Evolutionary conservation across 2,329 filamentous ascomycete species (phyloP), one percentile per base, ranked within the genome.

Genomic region (Aquanectria penicillioides): DNA sequence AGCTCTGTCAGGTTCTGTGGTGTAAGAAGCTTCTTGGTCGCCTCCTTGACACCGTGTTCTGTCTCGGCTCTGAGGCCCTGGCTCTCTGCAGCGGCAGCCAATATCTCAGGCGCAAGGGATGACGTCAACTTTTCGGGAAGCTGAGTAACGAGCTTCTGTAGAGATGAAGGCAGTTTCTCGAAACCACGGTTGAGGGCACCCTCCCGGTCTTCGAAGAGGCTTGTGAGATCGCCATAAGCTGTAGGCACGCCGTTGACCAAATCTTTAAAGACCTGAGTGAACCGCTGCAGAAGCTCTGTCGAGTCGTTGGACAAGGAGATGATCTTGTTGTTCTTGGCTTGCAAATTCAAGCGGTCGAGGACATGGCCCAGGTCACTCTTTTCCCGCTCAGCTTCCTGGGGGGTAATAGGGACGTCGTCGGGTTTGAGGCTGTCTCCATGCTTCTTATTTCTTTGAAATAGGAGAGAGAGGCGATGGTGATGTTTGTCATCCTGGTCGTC

Each of bases 231-330:
- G 71, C 90, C 85, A 75, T 96, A 97, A 3, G 95, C 95, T 0
- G 94, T 97, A 3, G 95, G 95, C 2, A 93, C 95, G 61, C 95
- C 95, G 73, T 93, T 94, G 69, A 95, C 86, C 13, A 97, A 85
- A 73, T 99, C 95, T 73, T 94, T 95, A 71, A 99, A 90, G 28
- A 97, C 89, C 54, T 93, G 82, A 2, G 93, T 96, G 82, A 99
- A 99, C 62, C 89, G 87, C 51, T 88, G 86, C 48, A 97, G 86
- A 25, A 97, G 84, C 63, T 92, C 89, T 61, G 93, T 88, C 0
- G 92, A 94, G 68, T 97, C 93, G 58, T 87, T 85, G n/a, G 91
- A 92, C 56, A 97, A 85, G 11, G 89, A 89, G 75, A 97, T 92
- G 59, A 92, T 92, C 57, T 89, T 89, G 78, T 96, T 95, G 80